These are phyloP conservation scores for Xylaria polymorpha DNA, from an alignment of 2,329 filamentous ascomycete genomes.

Conservation along the genomic window DNA sequence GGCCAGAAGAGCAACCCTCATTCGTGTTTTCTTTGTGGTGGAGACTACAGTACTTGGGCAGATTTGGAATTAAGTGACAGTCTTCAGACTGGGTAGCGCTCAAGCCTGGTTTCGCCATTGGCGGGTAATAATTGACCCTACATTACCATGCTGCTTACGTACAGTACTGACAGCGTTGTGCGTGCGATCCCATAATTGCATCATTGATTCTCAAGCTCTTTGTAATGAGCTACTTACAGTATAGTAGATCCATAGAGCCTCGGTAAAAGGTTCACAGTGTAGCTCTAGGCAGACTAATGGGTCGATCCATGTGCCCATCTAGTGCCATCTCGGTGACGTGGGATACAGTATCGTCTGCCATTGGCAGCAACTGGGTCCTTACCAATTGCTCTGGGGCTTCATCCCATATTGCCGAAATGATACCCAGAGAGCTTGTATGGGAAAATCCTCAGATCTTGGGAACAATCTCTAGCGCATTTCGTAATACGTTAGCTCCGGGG, in stretches of 20 bases:
- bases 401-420: slow-evolving; percentile 15
- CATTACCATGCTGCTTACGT: slow-evolving; percentile 12
- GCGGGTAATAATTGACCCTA: slow-evolving; percentile 13
- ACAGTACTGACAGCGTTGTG: slow-evolving; percentile 1
- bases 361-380: not conserved
- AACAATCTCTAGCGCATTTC: not conserved
- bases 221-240: slow-evolving; percentile 19
- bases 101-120: not conserved
- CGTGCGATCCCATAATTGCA: slow-evolving; percentile 1
- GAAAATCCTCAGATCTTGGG: not conserved
- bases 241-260: not conserved
- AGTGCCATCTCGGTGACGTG: not conserved
- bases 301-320: not conserved
- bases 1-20: not conserved
- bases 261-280: not conserved
- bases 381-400: not conserved
- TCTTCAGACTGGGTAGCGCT: not conserved
- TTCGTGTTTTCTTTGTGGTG: not conserved
- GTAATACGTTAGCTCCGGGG: not conserved
- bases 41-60: not conserved
- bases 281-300: not conserved
- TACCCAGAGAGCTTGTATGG: not conserved
- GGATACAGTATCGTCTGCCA: not conserved
- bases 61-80: not conserved
- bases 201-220: slow-evolving; percentile 26